Percentiles rank a stretch among this genome's conserved stretches.
Evolutionary conservation across 169 alveolate genomes (phyloP).

Genomic region (Amoebophrya sp.): DNA sequence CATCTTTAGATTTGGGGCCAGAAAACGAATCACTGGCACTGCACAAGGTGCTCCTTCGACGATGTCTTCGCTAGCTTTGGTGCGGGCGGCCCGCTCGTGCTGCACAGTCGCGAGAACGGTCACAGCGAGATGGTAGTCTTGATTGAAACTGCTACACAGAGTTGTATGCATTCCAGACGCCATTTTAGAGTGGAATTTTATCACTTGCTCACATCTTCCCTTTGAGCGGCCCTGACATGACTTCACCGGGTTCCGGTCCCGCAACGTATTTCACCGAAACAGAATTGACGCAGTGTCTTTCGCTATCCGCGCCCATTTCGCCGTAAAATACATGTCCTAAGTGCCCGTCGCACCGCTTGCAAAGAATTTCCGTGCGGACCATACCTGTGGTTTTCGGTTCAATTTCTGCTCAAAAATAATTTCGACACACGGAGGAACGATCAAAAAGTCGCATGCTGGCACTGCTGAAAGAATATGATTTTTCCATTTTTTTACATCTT

Average conservation of each 20-base stretch:
- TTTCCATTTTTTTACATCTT: background rate
- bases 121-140: no score
- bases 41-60: no score
- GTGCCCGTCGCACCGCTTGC: constrained; percentile 58
- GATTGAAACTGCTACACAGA: no score
- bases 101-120: no score
- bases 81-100: no score
- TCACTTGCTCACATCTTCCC: no score
- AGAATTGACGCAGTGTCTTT: constrained; percentile 62
- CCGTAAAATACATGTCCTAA: constrained; percentile 63
- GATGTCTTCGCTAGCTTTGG: no score
- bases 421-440: constrained; percentile 20
- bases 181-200: no score
- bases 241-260: background rate
- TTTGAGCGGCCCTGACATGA: background rate
- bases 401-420: constrained; percentile 26
- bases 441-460: constrained; percentile 1
- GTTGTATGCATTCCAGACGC: no score
- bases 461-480: background rate
- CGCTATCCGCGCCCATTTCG: constrained; percentile 49
- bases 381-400: constrained; percentile 52
- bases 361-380: constrained; percentile 58
- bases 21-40: no score
- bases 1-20: no score
- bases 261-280: constrained; percentile 49